Evolutionary conservation across 192 early-diverging fungal genomes (phyloP).

Genomic region (Globomyces pollinis-pini): DNA sequence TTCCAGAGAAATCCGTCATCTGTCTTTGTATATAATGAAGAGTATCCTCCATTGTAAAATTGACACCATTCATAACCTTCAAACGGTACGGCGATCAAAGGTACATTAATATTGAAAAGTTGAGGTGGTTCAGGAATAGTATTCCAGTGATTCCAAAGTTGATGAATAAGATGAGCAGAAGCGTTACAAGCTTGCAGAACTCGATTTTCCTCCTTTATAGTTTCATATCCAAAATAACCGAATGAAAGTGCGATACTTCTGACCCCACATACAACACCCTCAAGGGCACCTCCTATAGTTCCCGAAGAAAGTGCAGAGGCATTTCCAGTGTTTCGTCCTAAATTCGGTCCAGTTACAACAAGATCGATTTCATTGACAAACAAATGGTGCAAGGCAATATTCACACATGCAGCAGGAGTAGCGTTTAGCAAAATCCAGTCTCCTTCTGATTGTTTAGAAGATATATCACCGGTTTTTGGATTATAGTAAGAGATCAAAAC

Average conservation of each 20-base stretch:
- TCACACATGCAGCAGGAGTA: constrained; percentile 37
- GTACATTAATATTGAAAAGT: constrained; percentile 37
- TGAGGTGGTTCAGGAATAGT: constrained; percentile 8
- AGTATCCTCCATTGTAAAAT: constrained; percentile 10
- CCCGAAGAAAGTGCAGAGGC: constrained; percentile 33
- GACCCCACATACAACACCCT: constrained; percentile 25
- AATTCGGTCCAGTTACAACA: constrained; percentile 34
- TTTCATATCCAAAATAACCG: constrained; percentile 19
- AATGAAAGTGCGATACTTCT: constrained; percentile 34
- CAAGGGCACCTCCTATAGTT: constrained; percentile 37
- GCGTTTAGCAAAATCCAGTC: constrained; percentile 23
- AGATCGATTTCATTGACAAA: constrained; percentile 28
- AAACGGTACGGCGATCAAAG: constrained; percentile 18
- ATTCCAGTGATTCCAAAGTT: constrained; percentile 22
- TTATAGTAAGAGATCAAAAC: constrained; percentile 27
- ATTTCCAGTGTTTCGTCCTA: constrained; percentile 30
- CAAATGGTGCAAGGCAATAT: constrained; percentile 33
- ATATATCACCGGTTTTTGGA: constrained; percentile 8
- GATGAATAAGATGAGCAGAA: constrained; percentile 18
- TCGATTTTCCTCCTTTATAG: not conserved
- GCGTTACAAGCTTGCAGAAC: constrained; percentile 18
- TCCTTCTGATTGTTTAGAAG: not conserved
- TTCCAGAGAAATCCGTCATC: not conserved
- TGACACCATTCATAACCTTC: not conserved
- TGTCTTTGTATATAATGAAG: not conserved